These are phyloP conservation scores for Neoboletus brunneissimus DNA, from an alignment of 768 basidiomycete genomes.

Conservation along the genomic window DNA sequence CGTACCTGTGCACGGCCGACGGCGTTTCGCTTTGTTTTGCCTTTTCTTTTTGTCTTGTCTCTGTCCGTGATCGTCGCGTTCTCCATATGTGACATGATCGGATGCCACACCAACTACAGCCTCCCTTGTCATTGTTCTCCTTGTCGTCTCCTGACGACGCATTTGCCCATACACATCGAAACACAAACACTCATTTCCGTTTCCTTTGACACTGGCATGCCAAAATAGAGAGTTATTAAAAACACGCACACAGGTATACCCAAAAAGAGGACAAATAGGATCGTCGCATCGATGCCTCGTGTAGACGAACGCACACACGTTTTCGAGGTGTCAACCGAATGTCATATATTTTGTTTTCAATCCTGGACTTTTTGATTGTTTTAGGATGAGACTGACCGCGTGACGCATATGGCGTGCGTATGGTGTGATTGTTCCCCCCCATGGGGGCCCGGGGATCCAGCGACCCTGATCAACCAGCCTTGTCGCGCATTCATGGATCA, in stretches of 20 bases:
- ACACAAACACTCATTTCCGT: background rate
- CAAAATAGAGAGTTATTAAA: background rate
- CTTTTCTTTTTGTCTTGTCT: background rate
- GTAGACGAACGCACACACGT: background rate
- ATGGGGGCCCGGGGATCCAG: background rate
- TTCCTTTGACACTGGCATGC: background rate
- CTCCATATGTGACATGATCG: background rate
- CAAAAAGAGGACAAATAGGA: background rate
- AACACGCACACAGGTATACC: background rate
- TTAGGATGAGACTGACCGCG: background rate
- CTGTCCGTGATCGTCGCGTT: conserved; percentile 6
- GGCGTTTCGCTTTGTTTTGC: background rate
- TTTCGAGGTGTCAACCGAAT: background rate
- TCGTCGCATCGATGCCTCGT: background rate
- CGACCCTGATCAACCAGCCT: background rate
- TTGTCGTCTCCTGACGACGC: conserved; percentile 1
- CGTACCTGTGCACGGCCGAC: background rate
- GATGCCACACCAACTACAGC: conserved; percentile 4
- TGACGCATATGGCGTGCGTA: background rate
- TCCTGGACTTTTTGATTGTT: background rate
- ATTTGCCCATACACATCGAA: background rate
- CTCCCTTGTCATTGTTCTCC: background rate
- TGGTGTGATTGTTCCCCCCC: background rate
- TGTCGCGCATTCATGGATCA: background rate
- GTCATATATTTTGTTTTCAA: background rate